phyloP scores from a whole-genome alignment of 345 rosid genomes.

The Salix brachista region DNA sequence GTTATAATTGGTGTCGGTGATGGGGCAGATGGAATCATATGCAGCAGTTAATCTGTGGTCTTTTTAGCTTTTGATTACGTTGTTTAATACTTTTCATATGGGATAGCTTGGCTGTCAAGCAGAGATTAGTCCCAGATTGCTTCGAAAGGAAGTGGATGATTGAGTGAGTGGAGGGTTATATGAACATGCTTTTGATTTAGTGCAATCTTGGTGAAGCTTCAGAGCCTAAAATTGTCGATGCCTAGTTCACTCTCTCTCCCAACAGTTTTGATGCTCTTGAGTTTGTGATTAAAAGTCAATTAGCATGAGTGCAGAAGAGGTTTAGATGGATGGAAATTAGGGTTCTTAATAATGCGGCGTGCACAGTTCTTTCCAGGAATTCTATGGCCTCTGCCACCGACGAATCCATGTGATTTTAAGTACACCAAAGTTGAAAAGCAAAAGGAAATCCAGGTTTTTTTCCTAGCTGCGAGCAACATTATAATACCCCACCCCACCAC shows the following conservation, averaged over 20 bases:
- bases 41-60: background rate
- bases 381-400: constrained; percentile 1
- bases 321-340: background rate
- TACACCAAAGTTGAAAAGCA: background rate
- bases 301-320: too few relatives aligned
- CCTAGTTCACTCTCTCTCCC: background rate
- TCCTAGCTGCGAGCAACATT: constrained; percentile 52
- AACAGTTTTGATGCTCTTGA: too few relatives aligned
- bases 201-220: background rate
- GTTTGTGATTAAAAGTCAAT: background rate
- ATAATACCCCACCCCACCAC: constrained; percentile 28
- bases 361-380: background rate
- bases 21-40: constrained; percentile 1
- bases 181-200: background rate
- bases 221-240: background rate
- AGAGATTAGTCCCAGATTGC: background rate
- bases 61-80: constrained; percentile 6
- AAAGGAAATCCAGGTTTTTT: constrained; percentile 2
- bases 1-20: constrained; percentile 10
- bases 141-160: background rate
- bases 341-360: background rate
- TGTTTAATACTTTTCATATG: background rate
- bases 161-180: background rate
- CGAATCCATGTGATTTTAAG: constrained; percentile 1
- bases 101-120: constrained; percentile 3